phyloP scores from a whole-genome alignment of 2,329 filamentous ascomycete species.

The Thermothelomyces thermophilus region DNA sequence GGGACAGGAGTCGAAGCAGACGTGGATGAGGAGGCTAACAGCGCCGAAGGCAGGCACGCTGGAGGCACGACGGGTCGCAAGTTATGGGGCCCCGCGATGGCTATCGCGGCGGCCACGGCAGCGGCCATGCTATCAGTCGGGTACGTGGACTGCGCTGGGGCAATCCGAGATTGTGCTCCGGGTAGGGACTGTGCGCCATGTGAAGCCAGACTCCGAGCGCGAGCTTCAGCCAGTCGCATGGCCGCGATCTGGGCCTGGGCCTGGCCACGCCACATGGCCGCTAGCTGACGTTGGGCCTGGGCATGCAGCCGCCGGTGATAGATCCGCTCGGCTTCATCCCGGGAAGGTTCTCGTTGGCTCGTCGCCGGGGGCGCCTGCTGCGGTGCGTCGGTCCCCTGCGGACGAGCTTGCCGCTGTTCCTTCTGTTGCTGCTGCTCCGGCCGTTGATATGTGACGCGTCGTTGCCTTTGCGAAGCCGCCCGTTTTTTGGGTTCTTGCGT shows the following conservation, averaged over 20 bases:
- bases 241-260: conserved; percentile 1
- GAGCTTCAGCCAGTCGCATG: background rate
- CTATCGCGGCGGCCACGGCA: conserved; percentile 7
- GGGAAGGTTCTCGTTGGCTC: background rate
- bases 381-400: background rate
- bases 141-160: background rate
- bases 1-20: background rate
- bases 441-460: no score
- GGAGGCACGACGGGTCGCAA: background rate
- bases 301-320: background rate
- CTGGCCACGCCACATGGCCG: background rate
- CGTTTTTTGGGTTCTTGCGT: background rate
- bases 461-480: no score
- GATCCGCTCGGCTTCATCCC: background rate
- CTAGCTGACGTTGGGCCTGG: background rate
- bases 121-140: conserved; percentile 3
- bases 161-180: background rate
- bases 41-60: background rate
- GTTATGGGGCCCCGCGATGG: conserved; percentile 6
- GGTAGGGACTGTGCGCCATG: background rate
- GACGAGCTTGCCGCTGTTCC: background rate
- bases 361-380: background rate
- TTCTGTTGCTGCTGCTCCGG: background rate
- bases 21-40: background rate
- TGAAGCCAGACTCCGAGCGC: background rate